phyloP scores from a whole-genome alignment of 805 yeast species.

The Yamadazyma akitaensis region DNA sequence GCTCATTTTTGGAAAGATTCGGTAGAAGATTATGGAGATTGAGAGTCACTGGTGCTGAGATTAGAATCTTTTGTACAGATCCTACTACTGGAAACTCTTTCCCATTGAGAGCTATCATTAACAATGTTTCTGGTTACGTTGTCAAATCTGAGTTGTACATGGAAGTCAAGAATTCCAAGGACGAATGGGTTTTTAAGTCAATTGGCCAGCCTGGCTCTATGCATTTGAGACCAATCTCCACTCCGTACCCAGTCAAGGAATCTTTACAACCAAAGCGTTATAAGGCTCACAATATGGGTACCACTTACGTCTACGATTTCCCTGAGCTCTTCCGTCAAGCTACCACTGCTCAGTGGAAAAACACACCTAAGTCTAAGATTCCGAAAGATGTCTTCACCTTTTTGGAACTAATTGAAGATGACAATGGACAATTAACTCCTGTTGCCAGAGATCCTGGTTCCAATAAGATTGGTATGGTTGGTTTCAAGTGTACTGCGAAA shows the following conservation, averaged over 20 bases:
- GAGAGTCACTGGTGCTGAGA: slow-evolving; percentile 96
- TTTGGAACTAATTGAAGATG: slow-evolving; percentile 84
- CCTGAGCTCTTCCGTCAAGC: slow-evolving; percentile 98
- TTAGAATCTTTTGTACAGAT: slow-evolving; percentile 92
- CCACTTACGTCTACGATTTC: slow-evolving; percentile 97
- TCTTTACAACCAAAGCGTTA: slow-evolving; percentile 98
- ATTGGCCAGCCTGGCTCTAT: slow-evolving; percentile 93
- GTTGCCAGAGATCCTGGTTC: slow-evolving; percentile 96
- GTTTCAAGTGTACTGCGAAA: slow-evolving; percentile 83
- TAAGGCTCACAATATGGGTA: slow-evolving; percentile 97
- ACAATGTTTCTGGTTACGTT: slow-evolving; percentile 95
- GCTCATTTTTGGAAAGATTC: slow-evolving; percentile 95
- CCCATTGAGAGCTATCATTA: slow-evolving; percentile 95
- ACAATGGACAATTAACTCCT: slow-evolving; percentile 72
- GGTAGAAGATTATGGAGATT: slow-evolving; percentile 96
- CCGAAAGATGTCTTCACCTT: slow-evolving; percentile 78
- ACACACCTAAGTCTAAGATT: slow-evolving; percentile 49
- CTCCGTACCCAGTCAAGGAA: slow-evolving; percentile 97
- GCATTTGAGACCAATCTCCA: slow-evolving; percentile 94
- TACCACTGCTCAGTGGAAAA: slow-evolving; percentile 79
- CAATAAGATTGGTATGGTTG: slow-evolving; percentile 95
- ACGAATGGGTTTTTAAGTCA: slow-evolving; percentile 97
- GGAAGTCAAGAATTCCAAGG: slow-evolving; percentile 87
- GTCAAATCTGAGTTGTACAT: slow-evolving; percentile 93
- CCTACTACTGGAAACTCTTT: slow-evolving; percentile 82